Evolutionary conservation across 75 land plant species (phyloP).

Genomic region (Selaginella moellendorffii): DNA sequence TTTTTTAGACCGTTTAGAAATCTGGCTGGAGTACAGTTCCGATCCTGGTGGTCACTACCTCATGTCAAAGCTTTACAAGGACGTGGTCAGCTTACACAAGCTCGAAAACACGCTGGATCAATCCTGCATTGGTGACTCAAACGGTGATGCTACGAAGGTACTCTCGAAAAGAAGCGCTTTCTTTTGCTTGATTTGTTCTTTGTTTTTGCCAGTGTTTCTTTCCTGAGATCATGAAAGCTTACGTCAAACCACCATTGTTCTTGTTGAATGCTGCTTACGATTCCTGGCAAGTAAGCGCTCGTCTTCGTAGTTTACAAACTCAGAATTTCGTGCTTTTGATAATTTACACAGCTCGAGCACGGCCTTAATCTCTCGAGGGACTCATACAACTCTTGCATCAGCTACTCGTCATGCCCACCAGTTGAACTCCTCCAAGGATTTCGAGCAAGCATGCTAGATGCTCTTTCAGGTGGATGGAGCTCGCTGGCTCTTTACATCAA

Average conservation of each 20-base stretch:
- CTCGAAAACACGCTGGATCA: neutral
- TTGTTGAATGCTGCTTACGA: neutral
- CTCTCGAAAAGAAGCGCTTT: neutral
- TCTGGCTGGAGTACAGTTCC: too few species aligned
- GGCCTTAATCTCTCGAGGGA: neutral
- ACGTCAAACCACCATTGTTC: neutral
- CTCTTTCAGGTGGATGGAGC: neutral
- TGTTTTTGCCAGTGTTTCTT: neutral
- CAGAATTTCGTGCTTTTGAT: neutral
- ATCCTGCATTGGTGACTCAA: neutral
- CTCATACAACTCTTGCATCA: neutral
- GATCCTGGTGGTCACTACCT: too few species aligned
- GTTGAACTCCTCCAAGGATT: neutral
- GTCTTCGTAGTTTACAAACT: neutral
- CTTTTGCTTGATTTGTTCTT: neutral
- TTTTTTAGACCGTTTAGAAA: too few species aligned
- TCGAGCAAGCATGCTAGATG: neutral
- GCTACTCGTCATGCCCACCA: neutral
- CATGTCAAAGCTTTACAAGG: too few species aligned
- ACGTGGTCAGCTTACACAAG: too few species aligned
- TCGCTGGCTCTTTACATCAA: slow-evolving; percentile 42
- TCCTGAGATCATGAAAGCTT: neutral
- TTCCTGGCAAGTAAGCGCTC: neutral
- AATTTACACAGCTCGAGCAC: neutral
- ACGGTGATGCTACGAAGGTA: neutral